Base-by-base conservation (phyloP, 768 basidiomycete species). In the Pulveroboletus frians region DNA sequence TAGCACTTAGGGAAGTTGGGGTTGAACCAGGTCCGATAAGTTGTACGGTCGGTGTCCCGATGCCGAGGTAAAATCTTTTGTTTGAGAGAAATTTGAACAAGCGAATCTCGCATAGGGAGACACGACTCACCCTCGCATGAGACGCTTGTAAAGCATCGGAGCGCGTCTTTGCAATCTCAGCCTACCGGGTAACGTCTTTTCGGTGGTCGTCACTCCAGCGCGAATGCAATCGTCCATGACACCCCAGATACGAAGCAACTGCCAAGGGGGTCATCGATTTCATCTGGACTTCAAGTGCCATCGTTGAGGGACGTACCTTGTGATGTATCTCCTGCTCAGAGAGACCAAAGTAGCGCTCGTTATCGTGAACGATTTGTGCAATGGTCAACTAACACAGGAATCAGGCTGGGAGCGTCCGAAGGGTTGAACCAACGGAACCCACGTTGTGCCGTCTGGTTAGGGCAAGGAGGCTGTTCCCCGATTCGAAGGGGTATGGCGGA, bases 201-300 rank as follows among this genome's bases (percentile, higher is more conserved):
- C 86, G 3, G 79, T 73, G 1, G 90, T 77, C 3, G 88, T 84
- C 9, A 97, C 92, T 17, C 94, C 94, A 2, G 78, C 76, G 23
- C 75, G 85, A 52, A 96, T 97, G 65, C 90, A 94, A 49, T 84
- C 80, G 61, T 95, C 92, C 94, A 96, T 96, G 5, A 92, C 90
- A 46, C 72, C 61, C 92, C 92, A 95, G 40, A 94, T 92, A 23
- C 80, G 78, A 76, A 82, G 79, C 55, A 90, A 76, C 72, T 71
- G 43, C 18, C 39, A 50, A 46, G 40, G 13, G 34, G 17, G 9
- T 18, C 9, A 30, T 48, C 10, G 20, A 39, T 17, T 35, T 46
- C 21, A 9, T 23, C 42, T 15, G 3, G 43, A 39, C 9, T 32
- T 18, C 20, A 11, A 23, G 15, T 20, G 31, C 30, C 46, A 20